Evolutionary conservation across 768 basidiomycete species (phyloP).

Genomic region (Hericium alpestre): DNA sequence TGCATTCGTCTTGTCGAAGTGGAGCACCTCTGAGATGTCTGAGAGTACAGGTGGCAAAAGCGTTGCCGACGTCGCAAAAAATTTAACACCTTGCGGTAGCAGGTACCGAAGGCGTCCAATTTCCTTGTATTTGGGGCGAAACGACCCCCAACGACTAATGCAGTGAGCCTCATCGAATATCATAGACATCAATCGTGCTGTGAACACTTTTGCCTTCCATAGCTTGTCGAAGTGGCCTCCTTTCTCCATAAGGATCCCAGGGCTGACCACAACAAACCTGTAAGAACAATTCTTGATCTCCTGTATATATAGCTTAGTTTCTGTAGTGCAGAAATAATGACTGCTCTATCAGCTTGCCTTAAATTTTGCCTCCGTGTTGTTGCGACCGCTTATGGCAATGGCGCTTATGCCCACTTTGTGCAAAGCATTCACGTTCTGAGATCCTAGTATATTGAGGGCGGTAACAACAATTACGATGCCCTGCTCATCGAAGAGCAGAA

Average conservation of each 20-base stretch:
- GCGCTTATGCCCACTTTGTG: neutral
- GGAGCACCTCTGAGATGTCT: slow-evolving; percentile 16
- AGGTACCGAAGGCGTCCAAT: slow-evolving; percentile 19
- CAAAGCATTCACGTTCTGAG: slow-evolving; percentile 1
- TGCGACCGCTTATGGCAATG: neutral
- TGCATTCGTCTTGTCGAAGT: slow-evolving; percentile 10
- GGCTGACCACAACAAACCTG: slow-evolving; percentile 19
- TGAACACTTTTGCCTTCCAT: slow-evolving; percentile 16
- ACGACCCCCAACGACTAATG: slow-evolving; percentile 28
- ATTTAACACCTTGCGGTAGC: slow-evolving; percentile 20
- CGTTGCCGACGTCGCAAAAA: slow-evolving; percentile 25
- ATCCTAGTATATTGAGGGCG: slow-evolving; percentile 2
- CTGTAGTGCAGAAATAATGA: neutral
- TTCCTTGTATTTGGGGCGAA: slow-evolving; percentile 25
- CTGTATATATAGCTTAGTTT: slow-evolving; percentile 5
- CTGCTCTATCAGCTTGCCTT: neutral
- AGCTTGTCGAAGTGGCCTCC: slow-evolving; percentile 16
- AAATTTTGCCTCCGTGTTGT: neutral
- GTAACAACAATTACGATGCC: neutral
- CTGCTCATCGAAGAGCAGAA: neutral
- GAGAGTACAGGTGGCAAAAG: slow-evolving; percentile 17
- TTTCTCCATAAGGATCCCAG: slow-evolving; percentile 17
- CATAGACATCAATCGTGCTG: slow-evolving; percentile 16
- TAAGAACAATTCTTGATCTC: slow-evolving; percentile 18
- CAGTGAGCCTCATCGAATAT: slow-evolving; percentile 32